A percentile compares a stretch with the other conserved stretches of the same genome.
Conservation (phyloP, 495 filamentous ascomycete species). For the Penicillium lagena region DNA sequence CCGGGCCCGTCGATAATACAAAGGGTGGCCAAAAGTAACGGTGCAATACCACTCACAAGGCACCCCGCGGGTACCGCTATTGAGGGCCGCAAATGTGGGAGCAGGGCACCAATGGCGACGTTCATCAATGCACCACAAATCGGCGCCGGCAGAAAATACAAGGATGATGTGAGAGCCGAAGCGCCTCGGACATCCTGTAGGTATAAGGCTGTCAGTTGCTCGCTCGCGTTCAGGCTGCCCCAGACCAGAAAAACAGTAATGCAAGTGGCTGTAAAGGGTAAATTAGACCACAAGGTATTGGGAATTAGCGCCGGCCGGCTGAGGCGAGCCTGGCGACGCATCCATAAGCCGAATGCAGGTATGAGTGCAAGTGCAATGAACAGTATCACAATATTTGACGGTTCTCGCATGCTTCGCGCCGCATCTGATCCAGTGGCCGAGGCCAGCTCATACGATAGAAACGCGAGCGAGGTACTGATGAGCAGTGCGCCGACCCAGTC, state of each 20-base stretch:
- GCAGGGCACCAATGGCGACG: slow-evolving; percentile 34
- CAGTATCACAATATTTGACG: slow-evolving; percentile 25
- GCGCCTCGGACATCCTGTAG: slow-evolving; percentile 22
- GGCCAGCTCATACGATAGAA: slow-evolving; percentile 36
- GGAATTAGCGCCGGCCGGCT: slow-evolving; percentile 35
- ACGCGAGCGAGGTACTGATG: slow-evolving; percentile 27
- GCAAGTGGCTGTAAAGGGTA: slow-evolving; percentile 33
- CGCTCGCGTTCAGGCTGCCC: slow-evolving; percentile 29
- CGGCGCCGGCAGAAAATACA: slow-evolving; percentile 44
- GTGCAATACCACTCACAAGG: too few species aligned
- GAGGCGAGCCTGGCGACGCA: slow-evolving; percentile 20
- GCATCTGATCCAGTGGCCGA: slow-evolving; percentile 13
- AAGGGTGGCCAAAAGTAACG: too few species aligned
- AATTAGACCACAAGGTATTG: slow-evolving; percentile 37
- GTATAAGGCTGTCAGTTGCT: slow-evolving; percentile 24
- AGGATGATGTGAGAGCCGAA: slow-evolving; percentile 26
- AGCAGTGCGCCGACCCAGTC: slow-evolving; percentile 30
- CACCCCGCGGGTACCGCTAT: too few species aligned
- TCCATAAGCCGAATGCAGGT: slow-evolving; percentile 33
- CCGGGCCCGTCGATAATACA: too few species aligned
- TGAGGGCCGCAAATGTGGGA: too few species aligned
- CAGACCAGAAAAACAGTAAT: slow-evolving; percentile 34
- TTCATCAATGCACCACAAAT: slow-evolving; percentile 38
- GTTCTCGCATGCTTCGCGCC: slow-evolving; percentile 9
- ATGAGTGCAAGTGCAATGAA: slow-evolving; percentile 21